Conservation (phyloP, 2,329 filamentous ascomycete genomes). For the Samsoniella hepiali region DNA sequence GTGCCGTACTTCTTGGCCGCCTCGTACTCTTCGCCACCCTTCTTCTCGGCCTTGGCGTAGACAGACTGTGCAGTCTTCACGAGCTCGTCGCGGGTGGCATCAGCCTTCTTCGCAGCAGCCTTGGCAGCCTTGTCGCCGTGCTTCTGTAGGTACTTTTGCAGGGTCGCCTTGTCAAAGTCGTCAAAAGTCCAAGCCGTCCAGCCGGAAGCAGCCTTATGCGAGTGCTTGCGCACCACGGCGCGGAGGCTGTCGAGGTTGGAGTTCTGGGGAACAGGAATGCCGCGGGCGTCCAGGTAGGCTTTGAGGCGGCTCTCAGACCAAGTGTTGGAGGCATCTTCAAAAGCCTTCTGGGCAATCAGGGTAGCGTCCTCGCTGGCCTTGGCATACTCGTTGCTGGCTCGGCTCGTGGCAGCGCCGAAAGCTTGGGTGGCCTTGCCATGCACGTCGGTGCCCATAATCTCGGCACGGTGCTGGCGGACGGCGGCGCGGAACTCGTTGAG, state of each 20-base stretch:
- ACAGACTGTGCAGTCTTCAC: slow-evolving; percentile 60
- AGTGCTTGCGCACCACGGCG: slow-evolving; percentile 69
- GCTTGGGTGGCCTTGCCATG: slow-evolving; percentile 55
- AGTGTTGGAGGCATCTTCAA: slow-evolving; percentile 56
- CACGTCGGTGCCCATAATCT: slow-evolving; percentile 64
- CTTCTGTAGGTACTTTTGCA: slow-evolving; percentile 55
- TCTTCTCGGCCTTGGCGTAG: slow-evolving; percentile 57
- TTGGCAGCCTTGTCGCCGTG: slow-evolving; percentile 54
- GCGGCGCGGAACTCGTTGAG: slow-evolving; percentile 85
- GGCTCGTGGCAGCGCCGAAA: slow-evolving; percentile 70
- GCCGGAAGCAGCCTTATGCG: slow-evolving; percentile 65
- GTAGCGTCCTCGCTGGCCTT: slow-evolving; percentile 69
- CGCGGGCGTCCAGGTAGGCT: slow-evolving; percentile 72
- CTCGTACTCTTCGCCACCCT: slow-evolving; percentile 57
- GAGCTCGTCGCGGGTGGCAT: slow-evolving; percentile 69
- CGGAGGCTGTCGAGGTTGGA: slow-evolving; percentile 71
- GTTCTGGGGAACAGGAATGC: slow-evolving; percentile 69
- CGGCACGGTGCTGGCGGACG: slow-evolving; percentile 79
- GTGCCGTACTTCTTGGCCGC: slow-evolving; percentile 70
- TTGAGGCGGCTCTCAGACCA: slow-evolving; percentile 80
- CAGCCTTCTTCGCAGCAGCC: slow-evolving; percentile 59
- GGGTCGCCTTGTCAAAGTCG: slow-evolving; percentile 68
- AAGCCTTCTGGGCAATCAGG: slow-evolving; percentile 61
- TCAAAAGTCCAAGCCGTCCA: slow-evolving; percentile 78
- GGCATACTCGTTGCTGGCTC: slow-evolving; percentile 72